Base-by-base conservation (phyloP, 176 grass and related monocot genomes). In the Zoysia pacifica region DNA sequence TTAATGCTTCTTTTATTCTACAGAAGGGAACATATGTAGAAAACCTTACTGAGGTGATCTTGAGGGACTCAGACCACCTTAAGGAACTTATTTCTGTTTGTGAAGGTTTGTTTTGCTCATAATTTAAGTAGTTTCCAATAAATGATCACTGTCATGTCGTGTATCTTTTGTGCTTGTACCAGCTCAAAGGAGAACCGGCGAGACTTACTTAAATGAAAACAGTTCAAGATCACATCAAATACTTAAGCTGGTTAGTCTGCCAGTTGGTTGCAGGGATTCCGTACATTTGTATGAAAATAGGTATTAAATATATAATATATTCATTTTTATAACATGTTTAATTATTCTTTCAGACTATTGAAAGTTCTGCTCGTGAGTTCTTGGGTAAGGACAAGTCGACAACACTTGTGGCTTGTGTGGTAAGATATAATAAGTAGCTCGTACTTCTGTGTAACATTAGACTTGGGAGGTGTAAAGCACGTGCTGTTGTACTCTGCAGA, bases 161-260 rank as follows among this genome's bases (percentile, higher is more conserved):
- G 7, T 69, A 48, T 83, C 15, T 10, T 59, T 78, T 76, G 5
- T 81, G 60, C 11, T 76, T 82, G 36, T 72, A 81, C 66, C 67
- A 97, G 94, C 91, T 88, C 91, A 97, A 86, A 93, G 91, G 67
- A 91, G 76, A 82, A 93, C 88, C 3, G 91, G 94, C 16, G 94
- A 97, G 75, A 97, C 94, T 35, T 90, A 82, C 76, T 82, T 97
- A 67, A 97, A 97, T 48, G 91, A 93, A 89, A 89, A 87, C 70
- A 97, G 94, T 85, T 97, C 94, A 67, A 91, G 94, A 97, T 97
- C 94, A 36, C 94, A 97, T 87, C 94, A 97, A 75, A 91, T 97
- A 77, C 91, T 93, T 77, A 91, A 87, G 89, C 59, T 97, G 94
- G 91, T 97, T 83, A 69, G 91, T 65, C 19, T 54, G 85, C 74